phyloP scores from a whole-genome alignment of 108 stramenopile species.

The Mediolabrus comicus region DNA sequence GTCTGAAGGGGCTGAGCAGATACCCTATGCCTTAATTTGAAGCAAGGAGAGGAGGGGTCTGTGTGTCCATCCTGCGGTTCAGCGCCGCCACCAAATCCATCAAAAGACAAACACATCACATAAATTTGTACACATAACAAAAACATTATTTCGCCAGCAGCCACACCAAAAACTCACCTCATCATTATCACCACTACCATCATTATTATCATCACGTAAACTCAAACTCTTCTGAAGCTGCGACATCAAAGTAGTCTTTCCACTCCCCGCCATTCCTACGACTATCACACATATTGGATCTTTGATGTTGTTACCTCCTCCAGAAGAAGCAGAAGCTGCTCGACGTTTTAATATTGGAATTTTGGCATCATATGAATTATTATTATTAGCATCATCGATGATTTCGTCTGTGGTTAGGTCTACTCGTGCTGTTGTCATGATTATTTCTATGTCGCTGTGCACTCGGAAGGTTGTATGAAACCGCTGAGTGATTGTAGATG shows the following conservation, averaged over 20 bases:
- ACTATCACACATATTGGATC: slow-evolving; percentile 80
- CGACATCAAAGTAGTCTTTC: slow-evolving; percentile 87
- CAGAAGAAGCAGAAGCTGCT: slow-evolving; percentile 5
- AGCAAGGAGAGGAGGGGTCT: too few species aligned
- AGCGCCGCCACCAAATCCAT: too few species aligned
- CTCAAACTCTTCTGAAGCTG: slow-evolving; percentile 64
- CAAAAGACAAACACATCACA: too few species aligned
- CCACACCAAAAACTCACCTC: slow-evolving; percentile 5
- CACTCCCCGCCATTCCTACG: slow-evolving; percentile 93
- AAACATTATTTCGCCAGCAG: not conserved
- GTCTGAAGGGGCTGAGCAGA: too few species aligned
- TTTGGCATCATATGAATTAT: not conserved
- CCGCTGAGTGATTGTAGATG: too few species aligned
- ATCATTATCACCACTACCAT: slow-evolving; percentile 8
- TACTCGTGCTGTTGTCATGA: slow-evolving; percentile 5
- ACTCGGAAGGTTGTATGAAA: too few species aligned
- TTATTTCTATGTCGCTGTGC: too few species aligned
- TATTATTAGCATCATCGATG: not conserved
- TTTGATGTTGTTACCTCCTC: slow-evolving; percentile 21
- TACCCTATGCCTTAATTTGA: too few species aligned
- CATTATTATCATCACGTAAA: slow-evolving; percentile 22
- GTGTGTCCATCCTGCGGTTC: too few species aligned
- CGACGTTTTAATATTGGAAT: slow-evolving; percentile 39
- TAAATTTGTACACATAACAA: too few species aligned
- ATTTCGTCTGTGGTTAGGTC: slow-evolving; percentile 9